phyloP scores from a whole-genome alignment of 1,139 yeast species.

The Kodamaea ohmeri region DNA sequence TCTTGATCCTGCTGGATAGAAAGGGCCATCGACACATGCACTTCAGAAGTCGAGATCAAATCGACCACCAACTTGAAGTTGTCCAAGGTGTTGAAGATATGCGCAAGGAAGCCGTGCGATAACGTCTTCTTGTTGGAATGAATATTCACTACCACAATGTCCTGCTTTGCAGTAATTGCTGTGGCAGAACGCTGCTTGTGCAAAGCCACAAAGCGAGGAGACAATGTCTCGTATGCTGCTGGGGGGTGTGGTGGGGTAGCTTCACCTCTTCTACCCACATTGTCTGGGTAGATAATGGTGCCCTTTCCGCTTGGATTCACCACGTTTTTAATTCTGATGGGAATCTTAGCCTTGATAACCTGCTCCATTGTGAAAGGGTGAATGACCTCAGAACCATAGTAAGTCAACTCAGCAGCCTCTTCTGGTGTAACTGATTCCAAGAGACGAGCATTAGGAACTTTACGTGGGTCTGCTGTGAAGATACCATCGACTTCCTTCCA shows the following conservation, averaged over 20 bases:
- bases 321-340: constrained; percentile 93
- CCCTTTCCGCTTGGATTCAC: constrained; percentile 89
- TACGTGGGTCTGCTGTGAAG: constrained; percentile 96
- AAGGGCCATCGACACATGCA: constrained; percentile 96
- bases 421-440: constrained; percentile 92
- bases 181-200: constrained; percentile 79
- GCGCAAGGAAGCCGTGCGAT: constrained; percentile 93
- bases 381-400: constrained; percentile 95
- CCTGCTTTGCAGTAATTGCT: constrained; percentile 93
- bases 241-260: constrained; percentile 96
- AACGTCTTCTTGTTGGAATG: constrained; percentile 92
- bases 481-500: constrained; percentile 99
- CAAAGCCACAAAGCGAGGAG: constrained; percentile 44
- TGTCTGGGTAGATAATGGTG: constrained; percentile 90
- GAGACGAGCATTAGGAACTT: constrained; percentile 85
- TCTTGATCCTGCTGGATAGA: constrained; percentile 69
- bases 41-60: constrained; percentile 94
- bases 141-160: constrained; percentile 85
- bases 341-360: constrained; percentile 92
- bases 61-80: constrained; percentile 86
- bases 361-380: constrained; percentile 99
- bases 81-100: constrained; percentile 83
- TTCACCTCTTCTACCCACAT: constrained; percentile 79
- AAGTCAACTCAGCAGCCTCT: constrained; percentile 96
- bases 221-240: constrained; percentile 58